Base-by-base conservation (phyloP, 805 yeast species). In the Starmera dryadoides region DNA sequence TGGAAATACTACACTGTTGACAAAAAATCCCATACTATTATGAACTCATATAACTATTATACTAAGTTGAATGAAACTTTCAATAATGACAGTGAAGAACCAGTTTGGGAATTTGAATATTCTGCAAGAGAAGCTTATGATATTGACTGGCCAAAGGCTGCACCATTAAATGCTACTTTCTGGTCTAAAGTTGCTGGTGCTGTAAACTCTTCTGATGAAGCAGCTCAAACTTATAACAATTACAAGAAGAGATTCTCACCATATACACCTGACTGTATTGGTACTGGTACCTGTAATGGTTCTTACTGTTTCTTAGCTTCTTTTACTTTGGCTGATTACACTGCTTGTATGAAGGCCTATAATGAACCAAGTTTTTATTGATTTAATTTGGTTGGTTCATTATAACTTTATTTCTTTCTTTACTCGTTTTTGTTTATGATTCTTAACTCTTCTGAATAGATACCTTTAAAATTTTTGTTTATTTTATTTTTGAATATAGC, bases 1-100 rank as follows among this genome's bases (percentile, higher is more conserved):
- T 81, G 86, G 83, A 71, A 84, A 55, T 80, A 79, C 60, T 82
- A 81, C 50, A 77, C 76, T 47, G 79, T 81, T 39, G 86, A 81
- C 53, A 60, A 71, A 18, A 58, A 70, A 45, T 71, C 84, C 6
- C 79, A 78, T 61, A 73, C 73, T 45, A 64, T 81, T 42, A 66
- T 78, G 69, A 77, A 81, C 51, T 65, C 79, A 2, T 69, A 57
- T 60, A 79, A 78, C 49, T 78, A 68, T 59, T 79, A 69, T 56
- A 68, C 81, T n/a, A 66, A 66, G 42, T 67, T 82, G 47, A 77
- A 79, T 52, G 74, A 70, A 34, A 77, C 83, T 12, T 76, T 71
- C 52, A 55, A 56, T 36, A 70, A 69, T 40, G 69, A 72, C 17
- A 77, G 78, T 12, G 63, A 58, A 21, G 85, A 77, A 46, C 82